Evolutionary conservation across 2,329 filamentous ascomycete species (phyloP).

Genomic region (Trichoderma asperellum): DNA sequence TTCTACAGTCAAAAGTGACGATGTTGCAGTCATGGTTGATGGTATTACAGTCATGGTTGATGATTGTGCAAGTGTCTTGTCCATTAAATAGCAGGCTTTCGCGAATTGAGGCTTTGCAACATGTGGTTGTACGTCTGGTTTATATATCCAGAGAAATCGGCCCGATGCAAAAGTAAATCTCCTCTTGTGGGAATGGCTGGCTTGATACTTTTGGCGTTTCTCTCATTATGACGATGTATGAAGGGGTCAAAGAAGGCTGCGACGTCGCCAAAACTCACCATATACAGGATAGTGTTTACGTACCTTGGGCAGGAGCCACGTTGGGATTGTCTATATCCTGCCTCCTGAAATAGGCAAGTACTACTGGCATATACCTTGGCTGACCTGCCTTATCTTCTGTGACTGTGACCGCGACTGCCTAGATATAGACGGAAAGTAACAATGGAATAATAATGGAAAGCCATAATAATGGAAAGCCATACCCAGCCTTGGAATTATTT

Average conservation of each 20-base stretch:
- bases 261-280: conserved; percentile 13
- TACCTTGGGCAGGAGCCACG: conserved; percentile 8
- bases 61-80: conserved; percentile 13
- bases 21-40: conserved; percentile 2
- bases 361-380: conserved; percentile 3
- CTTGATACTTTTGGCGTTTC: conserved; percentile 14
- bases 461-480: conserved; percentile 8
- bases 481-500: conserved; percentile 4
- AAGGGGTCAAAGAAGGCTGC: conserved; percentile 14
- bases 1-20: conserved; percentile 7
- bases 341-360: conserved; percentile 13
- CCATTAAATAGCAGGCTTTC: conserved; percentile 1
- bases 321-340: conserved; percentile 11
- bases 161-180: conserved; percentile 12
- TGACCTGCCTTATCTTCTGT: conserved; percentile 12
- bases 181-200: conserved; percentile 1
- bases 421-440: conserved; percentile 7
- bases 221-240: conserved; percentile 6
- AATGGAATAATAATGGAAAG: conserved; percentile 8
- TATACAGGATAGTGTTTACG: conserved; percentile 9
- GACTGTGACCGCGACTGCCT: conserved; percentile 13
- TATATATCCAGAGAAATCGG: conserved; percentile 16
- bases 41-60: neutral
- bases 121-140: neutral
- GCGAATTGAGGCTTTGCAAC: neutral